A percentile compares a stretch with the other conserved stretches of the same genome.
phyloP scores from a whole-genome alignment of 192 early-diverging fungal species.

The Linnemannia schmuckeri region DNA sequence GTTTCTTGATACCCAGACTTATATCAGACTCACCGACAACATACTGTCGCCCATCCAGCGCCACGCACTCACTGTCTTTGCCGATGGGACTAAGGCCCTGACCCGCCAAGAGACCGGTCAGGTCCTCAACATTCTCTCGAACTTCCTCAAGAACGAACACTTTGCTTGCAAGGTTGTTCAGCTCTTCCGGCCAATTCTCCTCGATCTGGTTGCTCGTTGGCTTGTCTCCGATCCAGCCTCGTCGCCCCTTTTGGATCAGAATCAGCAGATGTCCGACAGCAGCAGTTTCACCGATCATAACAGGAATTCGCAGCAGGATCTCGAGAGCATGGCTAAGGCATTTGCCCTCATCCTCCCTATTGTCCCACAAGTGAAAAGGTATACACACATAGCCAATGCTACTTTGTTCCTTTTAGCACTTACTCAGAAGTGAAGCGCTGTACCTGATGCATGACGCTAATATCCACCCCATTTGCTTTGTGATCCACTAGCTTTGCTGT shows the following conservation, averaged over 20 bases:
- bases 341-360: conserved; percentile 73
- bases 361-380: conserved; percentile 79
- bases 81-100: conserved; percentile 3
- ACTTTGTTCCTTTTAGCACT: background rate
- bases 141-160: conserved; percentile 43
- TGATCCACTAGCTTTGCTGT: conserved; percentile 60
- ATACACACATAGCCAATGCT: conserved; percentile 6
- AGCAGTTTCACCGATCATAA: conserved; percentile 3
- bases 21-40: background rate
- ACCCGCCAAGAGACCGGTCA: conserved; percentile 23
- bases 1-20: conserved; percentile 52
- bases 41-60: conserved; percentile 29
- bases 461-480: conserved; percentile 17
- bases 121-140: conserved; percentile 40
- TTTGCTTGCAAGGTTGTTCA: conserved; percentile 54
- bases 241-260: conserved; percentile 2
- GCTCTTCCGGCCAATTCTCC: conserved; percentile 79
- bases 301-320: conserved; percentile 25
- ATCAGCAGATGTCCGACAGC: conserved; percentile 6
- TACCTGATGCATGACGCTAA: background rate
- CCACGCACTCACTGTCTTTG: conserved; percentile 23
- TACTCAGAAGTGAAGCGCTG: background rate
- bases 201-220: conserved; percentile 89
- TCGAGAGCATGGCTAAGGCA: conserved; percentile 63
- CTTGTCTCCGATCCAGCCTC: conserved; percentile 56